Evolutionary conservation across 2,329 filamentous ascomycete species (phyloP).

Genomic region (Apiospora pterosperma): DNA sequence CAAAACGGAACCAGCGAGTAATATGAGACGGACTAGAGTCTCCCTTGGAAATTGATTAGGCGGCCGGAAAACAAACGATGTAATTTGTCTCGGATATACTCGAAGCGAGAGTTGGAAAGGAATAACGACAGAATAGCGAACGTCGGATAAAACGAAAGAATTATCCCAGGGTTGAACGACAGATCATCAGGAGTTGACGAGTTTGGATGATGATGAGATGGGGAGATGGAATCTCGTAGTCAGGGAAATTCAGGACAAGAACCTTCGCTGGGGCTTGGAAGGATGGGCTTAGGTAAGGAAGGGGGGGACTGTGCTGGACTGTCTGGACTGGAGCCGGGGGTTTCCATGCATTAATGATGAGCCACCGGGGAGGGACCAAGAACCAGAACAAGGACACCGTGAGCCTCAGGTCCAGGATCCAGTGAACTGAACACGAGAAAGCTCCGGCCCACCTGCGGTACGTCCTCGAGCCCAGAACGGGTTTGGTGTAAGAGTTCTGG

Average conservation of each 20-base stretch:
- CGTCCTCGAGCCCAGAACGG: not conserved
- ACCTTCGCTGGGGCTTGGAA: not conserved
- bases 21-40: constrained; percentile 1
- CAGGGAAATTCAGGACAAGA: not conserved
- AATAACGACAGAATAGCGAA: constrained; percentile 1
- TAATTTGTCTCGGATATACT: constrained; percentile 1
- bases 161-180: constrained; percentile 1
- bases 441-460: not conserved
- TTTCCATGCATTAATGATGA: not conserved
- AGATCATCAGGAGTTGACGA: not conserved
- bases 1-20: not conserved
- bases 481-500: not conserved
- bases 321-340: not conserved
- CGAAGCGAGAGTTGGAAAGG: not conserved
- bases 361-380: not conserved
- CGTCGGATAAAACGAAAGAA: not conserved
- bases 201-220: not conserved
- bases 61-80: not conserved
- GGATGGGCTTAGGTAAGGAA: not conserved
- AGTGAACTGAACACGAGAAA: constrained; percentile 1
- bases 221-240: not conserved
- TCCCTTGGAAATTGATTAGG: not conserved
- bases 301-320: not conserved
- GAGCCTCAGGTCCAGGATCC: not conserved
- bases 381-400: not conserved